Conservation (phyloP, 305 asterid species). For the Fraxinus dipetala region DNA sequence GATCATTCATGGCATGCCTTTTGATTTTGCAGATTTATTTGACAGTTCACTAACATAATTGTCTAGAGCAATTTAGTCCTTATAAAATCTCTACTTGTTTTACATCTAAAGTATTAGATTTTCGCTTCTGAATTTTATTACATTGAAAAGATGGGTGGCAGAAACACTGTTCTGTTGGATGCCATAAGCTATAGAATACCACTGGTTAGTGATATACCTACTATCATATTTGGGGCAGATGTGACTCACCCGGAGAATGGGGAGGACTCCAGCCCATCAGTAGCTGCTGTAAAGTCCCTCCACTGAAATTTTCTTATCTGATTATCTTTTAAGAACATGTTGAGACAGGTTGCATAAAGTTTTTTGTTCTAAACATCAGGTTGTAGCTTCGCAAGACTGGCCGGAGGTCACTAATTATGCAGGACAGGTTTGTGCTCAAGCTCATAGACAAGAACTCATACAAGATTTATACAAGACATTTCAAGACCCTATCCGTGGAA, state of each 20-base stretch:
- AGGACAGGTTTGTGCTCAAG: conserved; percentile 94
- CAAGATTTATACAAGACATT: conserved; percentile 96
- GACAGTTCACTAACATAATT: not conserved
- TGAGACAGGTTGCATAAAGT: conserved; percentile 10
- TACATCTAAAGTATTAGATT: not conserved
- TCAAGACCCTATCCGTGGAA: conserved; percentile 94
- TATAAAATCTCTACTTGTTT: not conserved
- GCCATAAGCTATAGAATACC: conserved; percentile 98
- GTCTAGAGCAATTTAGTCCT: not conserved
- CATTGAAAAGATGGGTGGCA: conserved; percentile 88
- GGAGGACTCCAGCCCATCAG: conserved; percentile 95
- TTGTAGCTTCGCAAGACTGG: conserved; percentile 99
- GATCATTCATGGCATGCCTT: not conserved
- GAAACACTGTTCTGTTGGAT: conserved; percentile 90
- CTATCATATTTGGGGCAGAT: conserved; percentile 97
- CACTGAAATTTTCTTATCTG: not conserved
- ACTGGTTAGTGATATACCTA: conserved; percentile 89
- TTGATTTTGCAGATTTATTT: not conserved
- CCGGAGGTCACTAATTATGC: conserved; percentile 99
- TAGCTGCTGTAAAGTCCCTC: conserved; percentile 75
- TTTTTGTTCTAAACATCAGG: conserved; percentile 41
- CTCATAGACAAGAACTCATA: conserved; percentile 94
- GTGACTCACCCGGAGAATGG: conserved; percentile 99
- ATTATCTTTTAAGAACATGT: not conserved
- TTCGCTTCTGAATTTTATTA: not conserved